These are phyloP conservation scores for Plasmodium inui DNA, from an alignment of 169 alveolate species.

Conservation along the genomic window DNA sequence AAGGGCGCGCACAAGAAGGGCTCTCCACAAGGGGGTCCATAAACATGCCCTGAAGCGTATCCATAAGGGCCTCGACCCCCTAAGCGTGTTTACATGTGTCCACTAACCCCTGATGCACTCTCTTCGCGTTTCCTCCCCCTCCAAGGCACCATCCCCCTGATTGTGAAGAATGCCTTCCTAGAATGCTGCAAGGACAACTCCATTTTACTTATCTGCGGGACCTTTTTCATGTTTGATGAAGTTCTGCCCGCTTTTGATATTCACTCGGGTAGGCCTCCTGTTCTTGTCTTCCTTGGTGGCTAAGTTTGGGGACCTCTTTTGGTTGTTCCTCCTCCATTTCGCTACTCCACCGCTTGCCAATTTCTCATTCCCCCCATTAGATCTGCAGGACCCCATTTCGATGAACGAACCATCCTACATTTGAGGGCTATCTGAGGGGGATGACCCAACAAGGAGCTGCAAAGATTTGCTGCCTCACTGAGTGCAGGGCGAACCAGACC, in stretches of 20 bases:
- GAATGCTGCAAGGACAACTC: conserved; percentile 76
- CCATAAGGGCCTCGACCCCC: background rate
- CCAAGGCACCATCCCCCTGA: conserved; percentile 66
- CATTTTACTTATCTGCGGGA: conserved; percentile 75
- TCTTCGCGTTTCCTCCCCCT: background rate
- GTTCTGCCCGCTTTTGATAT: conserved; percentile 66
- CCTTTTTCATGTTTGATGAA: conserved; percentile 77
- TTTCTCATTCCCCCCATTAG: conserved; percentile 2
- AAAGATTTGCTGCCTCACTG: background rate
- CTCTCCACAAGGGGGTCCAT: background rate
- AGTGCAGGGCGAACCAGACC: background rate
- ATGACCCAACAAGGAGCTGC: background rate
- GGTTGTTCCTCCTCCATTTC: no score
- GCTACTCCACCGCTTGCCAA: background rate
- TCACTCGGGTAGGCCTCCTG: conserved; percentile 4
- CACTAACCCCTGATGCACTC: background rate
- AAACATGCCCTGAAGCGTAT: background rate
- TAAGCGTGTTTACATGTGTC: background rate
- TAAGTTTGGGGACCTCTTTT: background rate
- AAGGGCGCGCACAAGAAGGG: background rate
- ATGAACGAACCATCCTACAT: conserved; percentile 51
- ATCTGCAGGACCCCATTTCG: conserved; percentile 38
- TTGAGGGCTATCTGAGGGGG: background rate
- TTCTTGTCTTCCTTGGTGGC: background rate
- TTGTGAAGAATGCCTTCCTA: conserved; percentile 77